A percentile compares a stretch with the other conserved stretches of the same genome.
Evolutionary conservation across 2,329 filamentous ascomycete genomes (phyloP).

Genomic region (Xylariaceae sp.): DNA sequence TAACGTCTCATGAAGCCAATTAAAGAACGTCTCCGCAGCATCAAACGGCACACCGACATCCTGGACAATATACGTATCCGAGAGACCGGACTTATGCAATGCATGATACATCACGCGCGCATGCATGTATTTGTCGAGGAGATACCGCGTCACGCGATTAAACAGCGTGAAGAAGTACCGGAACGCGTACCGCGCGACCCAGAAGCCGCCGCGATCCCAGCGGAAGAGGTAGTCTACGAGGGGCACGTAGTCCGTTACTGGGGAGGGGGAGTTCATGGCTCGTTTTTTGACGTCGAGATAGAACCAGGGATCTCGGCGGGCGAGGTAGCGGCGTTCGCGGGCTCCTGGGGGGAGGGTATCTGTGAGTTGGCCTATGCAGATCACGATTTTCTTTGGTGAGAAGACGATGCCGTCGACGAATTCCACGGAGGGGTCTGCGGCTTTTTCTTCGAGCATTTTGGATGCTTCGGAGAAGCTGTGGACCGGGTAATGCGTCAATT

Average conservation of each 20-base stretch:
- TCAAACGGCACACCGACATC: conserved; percentile 52
- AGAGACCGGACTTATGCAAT: conserved; percentile 55
- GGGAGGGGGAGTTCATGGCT: conserved; percentile 26
- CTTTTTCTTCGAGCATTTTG: conserved; percentile 42
- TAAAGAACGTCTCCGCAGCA: conserved; percentile 40
- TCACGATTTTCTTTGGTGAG: conserved; percentile 47
- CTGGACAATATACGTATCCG: conserved; percentile 58
- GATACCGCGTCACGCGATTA: conserved; percentile 55
- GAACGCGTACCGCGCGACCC: conserved; percentile 59
- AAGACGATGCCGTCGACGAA: conserved; percentile 69
- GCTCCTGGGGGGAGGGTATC: conserved; percentile 38
- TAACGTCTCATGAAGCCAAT: conserved; percentile 43
- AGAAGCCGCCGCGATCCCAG: conserved; percentile 66
- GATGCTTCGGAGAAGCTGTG: conserved; percentile 37
- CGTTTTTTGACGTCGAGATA: conserved; percentile 59
- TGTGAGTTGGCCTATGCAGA: conserved; percentile 56
- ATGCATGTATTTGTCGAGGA: conserved; percentile 58
- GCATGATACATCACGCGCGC: conserved; percentile 62
- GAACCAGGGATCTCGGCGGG: conserved; percentile 63
- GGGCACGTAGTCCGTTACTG: conserved; percentile 51
- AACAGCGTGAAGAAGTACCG: conserved; percentile 61
- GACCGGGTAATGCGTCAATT: conserved; percentile 50
- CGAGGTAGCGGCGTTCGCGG: conserved; percentile 46
- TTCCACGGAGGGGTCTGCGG: conserved; percentile 42
- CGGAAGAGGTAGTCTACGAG: conserved; percentile 64